Evolutionary conservation across 1,284 basidiomycete genomes (phyloP).

Genomic region (Filobasidium uniguttulatum): DNA sequence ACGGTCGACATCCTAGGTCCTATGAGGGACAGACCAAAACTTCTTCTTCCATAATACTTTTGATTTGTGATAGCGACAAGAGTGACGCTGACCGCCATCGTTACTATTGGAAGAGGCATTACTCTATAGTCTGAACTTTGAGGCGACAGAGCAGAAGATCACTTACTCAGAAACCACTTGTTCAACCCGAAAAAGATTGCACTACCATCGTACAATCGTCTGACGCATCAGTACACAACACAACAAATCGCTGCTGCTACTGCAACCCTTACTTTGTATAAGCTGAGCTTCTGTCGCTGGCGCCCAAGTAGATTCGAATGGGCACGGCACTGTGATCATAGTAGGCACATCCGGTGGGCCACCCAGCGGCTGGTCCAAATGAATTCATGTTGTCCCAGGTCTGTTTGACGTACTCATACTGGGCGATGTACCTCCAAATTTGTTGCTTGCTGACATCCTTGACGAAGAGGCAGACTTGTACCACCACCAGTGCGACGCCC

Average conservation of each 20-base stretch:
- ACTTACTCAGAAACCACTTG: neutral
- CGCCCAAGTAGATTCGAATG: neutral
- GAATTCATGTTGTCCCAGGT: neutral
- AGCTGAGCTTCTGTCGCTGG: neutral
- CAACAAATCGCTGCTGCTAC: neutral
- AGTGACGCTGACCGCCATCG: neutral
- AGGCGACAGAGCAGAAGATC: neutral
- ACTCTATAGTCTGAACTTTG: no score
- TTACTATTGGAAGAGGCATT: neutral
- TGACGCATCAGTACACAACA: neutral
- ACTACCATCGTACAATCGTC: neutral
- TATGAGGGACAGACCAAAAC: neutral
- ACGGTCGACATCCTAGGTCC: neutral
- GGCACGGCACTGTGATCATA: slow-evolving; percentile 1
- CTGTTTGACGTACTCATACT: neutral
- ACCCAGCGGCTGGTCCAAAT: neutral
- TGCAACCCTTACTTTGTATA: neutral
- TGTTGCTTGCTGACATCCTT: neutral
- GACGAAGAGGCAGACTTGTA: neutral
- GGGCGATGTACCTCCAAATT: neutral
- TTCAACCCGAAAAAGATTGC: neutral
- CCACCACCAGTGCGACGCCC: neutral
- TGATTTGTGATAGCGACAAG: neutral
- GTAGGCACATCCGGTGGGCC: neutral
- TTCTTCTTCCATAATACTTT: neutral